These are phyloP conservation scores for Limonomyces culmigenus DNA, from an alignment of 1,284 basidiomycete genomes.

Conservation along the genomic window DNA sequence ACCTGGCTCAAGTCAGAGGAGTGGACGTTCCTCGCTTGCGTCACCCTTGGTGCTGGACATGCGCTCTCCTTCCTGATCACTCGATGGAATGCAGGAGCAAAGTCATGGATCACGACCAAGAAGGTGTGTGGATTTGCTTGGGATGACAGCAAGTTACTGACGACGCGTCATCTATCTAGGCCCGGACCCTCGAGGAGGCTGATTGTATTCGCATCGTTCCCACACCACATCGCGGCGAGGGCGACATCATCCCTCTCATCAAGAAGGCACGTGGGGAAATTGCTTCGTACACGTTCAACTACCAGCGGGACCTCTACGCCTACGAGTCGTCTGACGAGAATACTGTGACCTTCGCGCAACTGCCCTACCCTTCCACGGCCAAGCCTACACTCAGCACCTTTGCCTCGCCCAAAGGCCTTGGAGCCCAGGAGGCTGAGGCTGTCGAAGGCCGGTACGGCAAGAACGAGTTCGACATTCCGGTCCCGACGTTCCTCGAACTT, in stretches of 20 bases:
- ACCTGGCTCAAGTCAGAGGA: conserved; percentile 86
- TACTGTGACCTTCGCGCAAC: conserved; percentile 51
- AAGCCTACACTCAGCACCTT: conserved; percentile 62
- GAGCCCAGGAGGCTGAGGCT: conserved; percentile 23
- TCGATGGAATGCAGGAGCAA: conserved; percentile 74
- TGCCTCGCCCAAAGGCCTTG: conserved; percentile 31
- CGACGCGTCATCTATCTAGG: no score
- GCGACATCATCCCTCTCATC: conserved; percentile 73
- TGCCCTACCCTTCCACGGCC: conserved; percentile 80
- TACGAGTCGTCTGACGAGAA: conserved; percentile 26
- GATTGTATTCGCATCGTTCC: conserved; percentile 78
- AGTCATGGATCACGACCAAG: conserved; percentile 64
- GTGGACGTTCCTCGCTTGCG: conserved; percentile 90
- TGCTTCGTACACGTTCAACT: conserved; percentile 75
- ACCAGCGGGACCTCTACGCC: conserved; percentile 89
- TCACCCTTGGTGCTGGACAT: conserved; percentile 73
- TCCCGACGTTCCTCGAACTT: conserved; percentile 79
- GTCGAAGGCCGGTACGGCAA: conserved; percentile 54
- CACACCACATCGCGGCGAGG: conserved; percentile 74
- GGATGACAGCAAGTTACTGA: no score
- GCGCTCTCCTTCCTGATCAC: conserved; percentile 89
- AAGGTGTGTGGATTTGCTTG: conserved; percentile 21
- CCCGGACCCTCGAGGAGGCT: conserved; percentile 52
- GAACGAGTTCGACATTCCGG: conserved; percentile 91
- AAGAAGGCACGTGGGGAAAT: conserved; percentile 41